These are phyloP conservation scores for Kurtzmaniella natalensis DNA, from an alignment of 1,139 yeast species.

Conservation along the genomic window DNA sequence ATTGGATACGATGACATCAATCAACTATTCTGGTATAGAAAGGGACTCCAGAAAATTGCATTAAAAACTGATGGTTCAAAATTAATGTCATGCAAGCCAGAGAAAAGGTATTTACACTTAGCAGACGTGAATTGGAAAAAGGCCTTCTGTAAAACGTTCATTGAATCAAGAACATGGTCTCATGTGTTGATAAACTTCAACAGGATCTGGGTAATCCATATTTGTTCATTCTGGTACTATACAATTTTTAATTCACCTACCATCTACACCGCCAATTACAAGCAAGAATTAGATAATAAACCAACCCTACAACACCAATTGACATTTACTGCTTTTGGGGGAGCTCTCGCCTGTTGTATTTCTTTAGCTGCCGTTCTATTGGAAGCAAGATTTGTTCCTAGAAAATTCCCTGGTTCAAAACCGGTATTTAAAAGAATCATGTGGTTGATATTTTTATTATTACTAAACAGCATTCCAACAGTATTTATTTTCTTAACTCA, in stretches of 20 bases:
- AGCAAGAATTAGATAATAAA: slow-evolving; percentile 38
- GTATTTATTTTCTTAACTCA: slow-evolving; percentile 29
- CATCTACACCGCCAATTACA: slow-evolving; percentile 48
- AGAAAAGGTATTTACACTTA: slow-evolving; percentile 42
- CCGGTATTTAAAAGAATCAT: slow-evolving; percentile 34
- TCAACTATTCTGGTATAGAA: slow-evolving; percentile 56
- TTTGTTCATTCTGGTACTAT: slow-evolving; percentile 57
- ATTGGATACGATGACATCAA: slow-evolving; percentile 66
- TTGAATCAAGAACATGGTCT: slow-evolving; percentile 56
- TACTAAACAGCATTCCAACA: slow-evolving; percentile 36
- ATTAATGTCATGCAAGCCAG: slow-evolving; percentile 39
- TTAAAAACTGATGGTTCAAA: slow-evolving; percentile 28
- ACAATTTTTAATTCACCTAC: slow-evolving; percentile 52
- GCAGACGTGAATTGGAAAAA: slow-evolving; percentile 46
- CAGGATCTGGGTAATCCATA: slow-evolving; percentile 60
- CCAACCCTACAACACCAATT: slow-evolving; percentile 45
- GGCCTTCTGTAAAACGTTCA: slow-evolving; percentile 51
- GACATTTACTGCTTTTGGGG: slow-evolving; percentile 50
- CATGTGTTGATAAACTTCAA: slow-evolving; percentile 55
- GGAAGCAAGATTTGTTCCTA: slow-evolving; percentile 49
- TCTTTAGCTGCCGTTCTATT: slow-evolving; percentile 38
- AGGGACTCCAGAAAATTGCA: slow-evolving; percentile 43
- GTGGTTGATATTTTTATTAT: slow-evolving; percentile 24
- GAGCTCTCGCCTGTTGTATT: slow-evolving; percentile 42
- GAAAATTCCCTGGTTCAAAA: slow-evolving; percentile 53